Base-by-base conservation (phyloP, 2,329 filamentous ascomycete species). In the Paraphoma sp. region DNA sequence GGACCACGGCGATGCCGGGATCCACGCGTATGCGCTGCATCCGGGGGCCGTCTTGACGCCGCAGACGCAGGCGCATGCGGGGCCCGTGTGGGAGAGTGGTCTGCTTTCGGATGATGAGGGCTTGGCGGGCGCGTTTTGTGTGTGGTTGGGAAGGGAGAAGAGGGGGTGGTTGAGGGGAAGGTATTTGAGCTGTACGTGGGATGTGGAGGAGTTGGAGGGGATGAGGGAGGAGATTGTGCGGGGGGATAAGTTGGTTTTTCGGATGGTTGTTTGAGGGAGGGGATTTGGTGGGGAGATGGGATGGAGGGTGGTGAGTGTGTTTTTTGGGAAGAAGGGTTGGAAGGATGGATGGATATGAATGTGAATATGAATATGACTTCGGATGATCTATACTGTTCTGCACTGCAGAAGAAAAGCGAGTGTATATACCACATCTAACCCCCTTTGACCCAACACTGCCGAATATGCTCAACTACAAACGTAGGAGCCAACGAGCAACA, bases 1-100 rank as follows among this genome's bases (percentile, higher is more conserved):
- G 40, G 84, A 85, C 29, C 60, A 73, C 52, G 53, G 51, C 6
- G 41, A 41, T 4, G 44, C 64, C 11, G 69, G 64, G 3, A 51
- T 72, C 3, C 43, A 60, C 6, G 64, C 62, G 28, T 64, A 50
- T 49, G 56, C 58, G 7, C 44, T 72, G 11, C 71, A 73, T 55
- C 71, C 71, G 1, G 71, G 70, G 4, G 66, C 60, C 17, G 69
- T 73, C 8, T 43, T 58, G n/a, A 66, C 61, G 36, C 53, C 58
- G 31, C 56, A 59, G 49, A 62, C 59, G 11, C 48, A 45, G 31
- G 11, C 11, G 11, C 40, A 42, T 7, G 8, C 10, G 2, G 40
- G 40, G 4, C 14, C 40, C 2, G 40, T 14, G 8, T 42, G 40
- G 40, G 40, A 42, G 11, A 42, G 8, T 23, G 23, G 23, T 3